Evolutionary conservation across 2,329 filamentous ascomycete species (phyloP), one percentile per base, ranked within the genome.

Genomic region (Purpureocillium lavendulum): DNA sequence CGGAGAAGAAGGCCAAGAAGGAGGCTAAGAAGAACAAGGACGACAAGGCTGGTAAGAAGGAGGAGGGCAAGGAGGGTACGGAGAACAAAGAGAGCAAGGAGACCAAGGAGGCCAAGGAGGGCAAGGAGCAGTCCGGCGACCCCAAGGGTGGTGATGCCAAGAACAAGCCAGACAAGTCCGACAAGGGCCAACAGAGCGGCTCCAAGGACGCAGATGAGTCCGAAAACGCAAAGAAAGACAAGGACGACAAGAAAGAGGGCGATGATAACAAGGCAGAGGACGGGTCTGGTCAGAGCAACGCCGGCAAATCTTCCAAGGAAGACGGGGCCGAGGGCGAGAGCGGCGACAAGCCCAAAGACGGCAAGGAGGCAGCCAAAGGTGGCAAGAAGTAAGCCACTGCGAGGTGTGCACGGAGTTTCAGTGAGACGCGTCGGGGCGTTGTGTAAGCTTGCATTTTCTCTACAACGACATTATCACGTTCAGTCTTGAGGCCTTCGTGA

Each of bases 1-100:
- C 61, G 36, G 51, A 61, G 33, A 55, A 58, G 37, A 59, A 66
- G 33, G 49, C 54, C 11, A 52, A 61, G 30, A 54, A 63, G 36
- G 42, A 60, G 28, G 50, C 58, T 18, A 48, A 51, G 45, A 49
- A 49, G 15, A 46, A 47, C 10, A 42, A 56, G 38, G 45, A 41
- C 32, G 32, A 45, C 21, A 48, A 53, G 39, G 43, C 46, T 4
- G 37, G 40, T 17, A 57, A 49, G 28, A 33, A 21, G 29, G 12
- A 57, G 36, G 45, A 41, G 35, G 41, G 30, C 1, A 47, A 53
- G 38, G 45, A 53, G 38, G 29, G 43, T 4, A 46, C 45, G 4
- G 39, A 45, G 18, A 39, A 32, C 16, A 47, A 28, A 42, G 21
- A n/a, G 21, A 26, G 5, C 6, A 26, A 10, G 21, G 21, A 26